A percentile compares a stretch with the other conserved stretches of the same genome.
Conservation (phyloP, 352 stramenopile genomes). For the Phytophthora constricta region DNA sequence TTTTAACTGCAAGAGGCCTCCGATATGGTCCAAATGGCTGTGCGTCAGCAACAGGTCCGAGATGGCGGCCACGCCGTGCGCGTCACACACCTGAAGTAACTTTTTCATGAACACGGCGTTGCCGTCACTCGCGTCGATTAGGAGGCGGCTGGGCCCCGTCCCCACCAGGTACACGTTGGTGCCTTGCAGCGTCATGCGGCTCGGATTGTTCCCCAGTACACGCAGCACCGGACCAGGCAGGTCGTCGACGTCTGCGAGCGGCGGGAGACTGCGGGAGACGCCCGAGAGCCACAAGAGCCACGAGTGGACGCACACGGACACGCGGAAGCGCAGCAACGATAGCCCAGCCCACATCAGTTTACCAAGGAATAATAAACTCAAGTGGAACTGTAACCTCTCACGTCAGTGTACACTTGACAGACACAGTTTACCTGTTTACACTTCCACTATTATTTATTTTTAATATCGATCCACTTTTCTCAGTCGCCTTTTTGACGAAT, state of each 20-base stretch:
- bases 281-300: constrained; percentile 51
- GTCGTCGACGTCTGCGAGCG: constrained; percentile 46
- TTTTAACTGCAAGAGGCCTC: constrained; percentile 70
- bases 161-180: constrained; percentile 93
- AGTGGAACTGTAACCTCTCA: neutral
- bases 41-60: constrained; percentile 90
- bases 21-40: constrained; percentile 90
- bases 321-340: constrained; percentile 51
- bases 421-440: too few species aligned
- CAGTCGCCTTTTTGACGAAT: too few species aligned
- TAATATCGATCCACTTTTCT: too few species aligned
- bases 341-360: too few species aligned
- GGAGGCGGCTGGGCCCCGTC: constrained; percentile 54
- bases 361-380: too few species aligned
- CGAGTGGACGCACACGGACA: constrained; percentile 50
- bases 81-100: constrained; percentile 51
- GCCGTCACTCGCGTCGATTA: constrained; percentile 85
- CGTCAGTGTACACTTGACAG: neutral
- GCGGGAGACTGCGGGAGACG: constrained; percentile 47
- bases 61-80: constrained; percentile 56
- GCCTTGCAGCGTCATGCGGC: constrained; percentile 87
- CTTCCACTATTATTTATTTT: neutral
- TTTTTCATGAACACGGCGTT: constrained; percentile 57
- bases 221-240: constrained; percentile 66
- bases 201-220: constrained; percentile 86